Conservation (phyloP, 805 yeast species). For the Hermanozyma aechmeae region DNA sequence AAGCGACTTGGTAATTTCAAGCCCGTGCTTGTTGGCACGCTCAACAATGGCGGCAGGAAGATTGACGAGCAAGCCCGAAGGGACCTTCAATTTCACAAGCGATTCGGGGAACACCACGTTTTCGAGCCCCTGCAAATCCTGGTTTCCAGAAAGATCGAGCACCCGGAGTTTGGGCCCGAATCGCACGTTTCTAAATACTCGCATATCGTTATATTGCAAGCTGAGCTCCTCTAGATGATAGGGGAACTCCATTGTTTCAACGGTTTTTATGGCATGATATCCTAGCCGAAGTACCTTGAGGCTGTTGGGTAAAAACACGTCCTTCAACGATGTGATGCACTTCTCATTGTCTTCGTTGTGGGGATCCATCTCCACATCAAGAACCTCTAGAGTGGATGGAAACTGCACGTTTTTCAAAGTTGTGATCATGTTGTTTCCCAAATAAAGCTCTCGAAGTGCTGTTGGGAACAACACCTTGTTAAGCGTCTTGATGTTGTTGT, state of each 20-base stretch:
- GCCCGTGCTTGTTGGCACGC: constrained; percentile 26
- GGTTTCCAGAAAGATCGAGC: constrained; percentile 33
- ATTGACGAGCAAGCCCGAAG: constrained; percentile 23
- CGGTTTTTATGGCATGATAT: constrained; percentile 28
- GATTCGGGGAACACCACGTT: constrained; percentile 28
- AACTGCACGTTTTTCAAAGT: constrained; percentile 34
- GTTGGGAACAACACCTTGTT: constrained; percentile 33
- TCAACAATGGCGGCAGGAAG: constrained; percentile 30
- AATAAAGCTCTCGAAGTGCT: constrained; percentile 22
- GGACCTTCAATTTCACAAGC: constrained; percentile 25
- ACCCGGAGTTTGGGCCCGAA: constrained; percentile 24
- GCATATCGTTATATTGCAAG: constrained; percentile 30
- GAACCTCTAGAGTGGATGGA: constrained; percentile 27
- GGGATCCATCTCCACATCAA: constrained; percentile 35
- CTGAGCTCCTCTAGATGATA: constrained; percentile 19
- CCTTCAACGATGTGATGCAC: constrained; percentile 31
- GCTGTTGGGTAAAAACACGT: constrained; percentile 27
- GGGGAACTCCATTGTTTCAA: constrained; percentile 34
- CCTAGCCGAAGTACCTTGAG: constrained; percentile 27
- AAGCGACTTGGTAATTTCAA: constrained; percentile 20
- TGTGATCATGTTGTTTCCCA: constrained; percentile 35
- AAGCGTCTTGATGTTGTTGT: constrained; percentile 35
- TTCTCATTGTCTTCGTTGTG: constrained; percentile 32
- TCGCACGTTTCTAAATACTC: constrained; percentile 24
- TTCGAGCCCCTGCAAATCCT: constrained; percentile 28